Conservation (phyloP, 2,329 filamentous ascomycete species). For the Fusarium coffeatum region DNA sequence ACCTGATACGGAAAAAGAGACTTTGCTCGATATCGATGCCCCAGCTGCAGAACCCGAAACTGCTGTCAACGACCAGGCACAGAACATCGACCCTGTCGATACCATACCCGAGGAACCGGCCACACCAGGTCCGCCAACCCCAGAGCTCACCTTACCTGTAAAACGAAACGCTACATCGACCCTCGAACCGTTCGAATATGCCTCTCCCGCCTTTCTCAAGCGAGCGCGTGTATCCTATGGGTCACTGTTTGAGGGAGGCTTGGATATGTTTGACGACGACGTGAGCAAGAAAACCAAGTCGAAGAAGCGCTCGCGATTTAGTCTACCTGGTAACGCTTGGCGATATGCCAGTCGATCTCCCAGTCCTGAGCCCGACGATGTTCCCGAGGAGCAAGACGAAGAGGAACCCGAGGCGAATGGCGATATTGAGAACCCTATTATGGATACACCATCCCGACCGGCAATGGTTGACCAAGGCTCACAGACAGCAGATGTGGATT, state of each 20-base stretch:
- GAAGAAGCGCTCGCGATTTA: constrained; percentile 77
- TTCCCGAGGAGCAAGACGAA: constrained; percentile 39
- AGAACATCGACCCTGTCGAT: constrained; percentile 9
- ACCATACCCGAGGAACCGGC: constrained; percentile 28
- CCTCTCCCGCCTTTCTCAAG: constrained; percentile 84
- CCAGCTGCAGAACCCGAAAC: constrained; percentile 34
- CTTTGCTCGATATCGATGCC: constrained; percentile 64
- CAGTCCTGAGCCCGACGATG: constrained; percentile 69
- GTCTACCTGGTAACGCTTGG: constrained; percentile 76
- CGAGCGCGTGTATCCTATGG: constrained; percentile 76
- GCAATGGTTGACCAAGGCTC: constrained; percentile 53
- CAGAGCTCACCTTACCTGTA: constrained; percentile 40
- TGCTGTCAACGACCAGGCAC: constrained; percentile 32
- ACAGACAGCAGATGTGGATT: constrained; percentile 50
- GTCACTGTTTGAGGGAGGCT: constrained; percentile 70
- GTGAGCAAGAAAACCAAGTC: constrained; percentile 37
- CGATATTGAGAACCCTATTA: constrained; percentile 21
- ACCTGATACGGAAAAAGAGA: constrained; percentile 60
- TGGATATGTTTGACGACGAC: constrained; percentile 78
- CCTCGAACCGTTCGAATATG: constrained; percentile 66
- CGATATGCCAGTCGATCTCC: constrained; percentile 77
- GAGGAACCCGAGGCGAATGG: constrained; percentile 8
- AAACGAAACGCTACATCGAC: constrained; percentile 52
- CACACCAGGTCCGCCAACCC: constrained; percentile 33
- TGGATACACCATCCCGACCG: constrained; percentile 39